These are phyloP conservation scores for Zygoascus flipseniorum DNA, from an alignment of 805 yeast genomes.

Conservation along the genomic window DNA sequence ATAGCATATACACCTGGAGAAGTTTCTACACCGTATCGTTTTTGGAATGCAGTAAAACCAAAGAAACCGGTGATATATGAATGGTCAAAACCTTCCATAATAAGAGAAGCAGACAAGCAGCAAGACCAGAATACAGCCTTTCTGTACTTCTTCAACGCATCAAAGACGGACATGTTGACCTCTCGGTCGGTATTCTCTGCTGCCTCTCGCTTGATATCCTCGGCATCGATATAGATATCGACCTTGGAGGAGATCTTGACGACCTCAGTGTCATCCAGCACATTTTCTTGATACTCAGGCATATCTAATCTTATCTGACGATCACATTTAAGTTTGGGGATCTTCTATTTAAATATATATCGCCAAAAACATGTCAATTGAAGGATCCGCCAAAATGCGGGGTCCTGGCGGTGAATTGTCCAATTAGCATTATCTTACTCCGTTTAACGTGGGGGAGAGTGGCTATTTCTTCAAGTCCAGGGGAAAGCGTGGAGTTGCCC, in stretches of 20 bases:
- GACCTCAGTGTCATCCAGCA: neutral
- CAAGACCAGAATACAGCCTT: constrained; percentile 35
- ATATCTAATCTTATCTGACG: no score
- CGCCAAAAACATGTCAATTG: no score
- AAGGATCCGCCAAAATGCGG: no score
- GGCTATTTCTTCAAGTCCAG: no score
- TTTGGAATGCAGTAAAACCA: constrained; percentile 23
- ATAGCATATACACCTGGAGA: constrained; percentile 8
- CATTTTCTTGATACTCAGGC: no score
- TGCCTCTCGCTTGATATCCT: constrained; percentile 20
- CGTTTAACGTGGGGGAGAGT: no score
- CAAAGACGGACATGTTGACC: constrained; percentile 20
- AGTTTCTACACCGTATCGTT: constrained; percentile 16
- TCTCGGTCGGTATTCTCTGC: constrained; percentile 15
- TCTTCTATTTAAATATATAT: no score
- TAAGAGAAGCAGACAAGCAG: constrained; percentile 34
- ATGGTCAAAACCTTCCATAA: constrained; percentile 45
- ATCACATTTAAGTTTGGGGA: no score
- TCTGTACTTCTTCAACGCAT: constrained; percentile 35
- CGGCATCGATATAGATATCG: neutral
- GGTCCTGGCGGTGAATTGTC: no score
- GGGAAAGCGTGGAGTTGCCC: no score
- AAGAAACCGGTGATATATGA: constrained; percentile 34
- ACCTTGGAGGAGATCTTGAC: neutral
- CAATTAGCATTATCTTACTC: no score